Conservation (phyloP, 805 yeast genomes). For the Candida silvicultrix region DNA sequence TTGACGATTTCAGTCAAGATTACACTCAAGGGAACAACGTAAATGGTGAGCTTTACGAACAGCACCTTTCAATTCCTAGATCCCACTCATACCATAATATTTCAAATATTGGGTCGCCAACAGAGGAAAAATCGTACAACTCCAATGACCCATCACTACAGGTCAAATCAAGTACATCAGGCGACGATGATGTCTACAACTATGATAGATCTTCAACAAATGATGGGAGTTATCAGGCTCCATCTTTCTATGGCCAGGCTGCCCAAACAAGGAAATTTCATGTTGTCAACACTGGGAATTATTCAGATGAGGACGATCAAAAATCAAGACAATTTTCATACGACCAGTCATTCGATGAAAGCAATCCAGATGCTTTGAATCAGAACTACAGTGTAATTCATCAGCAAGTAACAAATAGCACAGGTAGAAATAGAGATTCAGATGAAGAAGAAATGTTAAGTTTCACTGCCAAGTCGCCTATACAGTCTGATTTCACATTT, state of each 20-base stretch:
- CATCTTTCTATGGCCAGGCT: neutral
- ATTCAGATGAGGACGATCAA: slow-evolving; percentile 11
- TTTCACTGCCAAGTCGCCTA: slow-evolving; percentile 30
- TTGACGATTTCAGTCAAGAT: neutral
- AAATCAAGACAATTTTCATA: slow-evolving; percentile 1
- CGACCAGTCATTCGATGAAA: slow-evolving; percentile 7
- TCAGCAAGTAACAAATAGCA: slow-evolving; percentile 4
- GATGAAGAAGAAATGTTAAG: slow-evolving; percentile 22
- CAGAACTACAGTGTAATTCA: slow-evolving; percentile 11
- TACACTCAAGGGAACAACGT: neutral
- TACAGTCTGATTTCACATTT: slow-evolving; percentile 21
- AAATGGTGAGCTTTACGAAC: neutral
- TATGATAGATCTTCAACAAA: neutral
- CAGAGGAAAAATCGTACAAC: neutral
- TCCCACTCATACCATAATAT: neutral
- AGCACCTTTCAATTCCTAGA: neutral
- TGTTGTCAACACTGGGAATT: slow-evolving; percentile 23
- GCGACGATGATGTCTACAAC: neutral
- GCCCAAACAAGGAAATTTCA: slow-evolving; percentile 13
- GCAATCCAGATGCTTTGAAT: slow-evolving; percentile 1
- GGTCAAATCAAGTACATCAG: neutral
- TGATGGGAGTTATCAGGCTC: neutral
- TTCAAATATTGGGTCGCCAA: neutral
- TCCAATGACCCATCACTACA: neutral
- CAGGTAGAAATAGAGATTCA: slow-evolving; percentile 4